These are phyloP conservation scores for Eragrostis tef DNA, from an alignment of 202 grass and related monocot species.

Conservation along the genomic window DNA sequence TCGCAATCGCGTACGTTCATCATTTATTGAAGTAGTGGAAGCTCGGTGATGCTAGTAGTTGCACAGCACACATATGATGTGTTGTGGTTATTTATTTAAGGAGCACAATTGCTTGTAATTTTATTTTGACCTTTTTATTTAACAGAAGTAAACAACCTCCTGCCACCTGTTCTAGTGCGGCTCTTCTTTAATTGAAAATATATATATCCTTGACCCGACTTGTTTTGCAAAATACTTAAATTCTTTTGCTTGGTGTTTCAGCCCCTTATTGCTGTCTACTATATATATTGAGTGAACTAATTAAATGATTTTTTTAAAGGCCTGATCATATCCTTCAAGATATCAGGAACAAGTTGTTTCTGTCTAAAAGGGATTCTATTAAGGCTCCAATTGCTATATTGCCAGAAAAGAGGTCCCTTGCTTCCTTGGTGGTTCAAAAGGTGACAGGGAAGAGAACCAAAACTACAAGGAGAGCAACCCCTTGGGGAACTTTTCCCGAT, in stretches of 20 bases:
- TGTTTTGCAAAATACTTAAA: conserved; percentile 42
- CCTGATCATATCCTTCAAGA: conserved; percentile 69
- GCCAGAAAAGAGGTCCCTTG: conserved; percentile 77
- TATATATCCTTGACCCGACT: neutral
- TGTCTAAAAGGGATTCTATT: conserved; percentile 50
- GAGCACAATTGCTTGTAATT: neutral
- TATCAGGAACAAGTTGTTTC: conserved; percentile 80
- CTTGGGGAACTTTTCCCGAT: conserved; percentile 1
- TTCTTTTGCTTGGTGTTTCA: conserved; percentile 18
- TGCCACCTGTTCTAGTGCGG: neutral
- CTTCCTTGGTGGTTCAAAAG: conserved; percentile 71
- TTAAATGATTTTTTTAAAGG: conserved; percentile 54
- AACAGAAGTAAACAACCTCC: conserved; percentile 8
- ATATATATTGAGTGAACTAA: neutral
- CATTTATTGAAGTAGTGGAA: conserved; percentile 27
- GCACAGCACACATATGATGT: neutral
- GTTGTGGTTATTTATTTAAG: conserved; percentile 9
- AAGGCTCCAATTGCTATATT: conserved; percentile 51
- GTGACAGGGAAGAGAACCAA: conserved; percentile 74
- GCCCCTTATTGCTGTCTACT: conserved; percentile 29
- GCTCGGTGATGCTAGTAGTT: neutral
- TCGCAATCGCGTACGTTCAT: neutral
- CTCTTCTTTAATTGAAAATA: neutral
- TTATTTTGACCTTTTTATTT: conserved; percentile 11
- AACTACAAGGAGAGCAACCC: conserved; percentile 48